Evolutionary conservation across 1,284 basidiomycete species (phyloP).

Genomic region (Apiotrichum domesticum): DNA sequence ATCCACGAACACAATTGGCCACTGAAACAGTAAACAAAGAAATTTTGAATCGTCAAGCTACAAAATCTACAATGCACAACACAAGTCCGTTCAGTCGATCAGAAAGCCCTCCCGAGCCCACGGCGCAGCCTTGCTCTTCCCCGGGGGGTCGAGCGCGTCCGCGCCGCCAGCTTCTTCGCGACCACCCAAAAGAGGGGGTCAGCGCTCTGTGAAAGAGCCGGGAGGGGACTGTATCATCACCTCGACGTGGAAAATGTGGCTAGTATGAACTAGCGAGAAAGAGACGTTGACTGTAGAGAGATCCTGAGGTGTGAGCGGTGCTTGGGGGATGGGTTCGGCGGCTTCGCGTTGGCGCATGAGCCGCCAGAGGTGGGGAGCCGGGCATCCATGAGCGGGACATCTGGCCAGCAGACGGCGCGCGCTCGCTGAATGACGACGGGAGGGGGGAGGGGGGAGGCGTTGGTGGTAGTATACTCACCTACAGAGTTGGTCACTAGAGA

Average conservation of each 20-base stretch:
- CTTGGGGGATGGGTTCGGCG: neutral
- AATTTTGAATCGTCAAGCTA: no score
- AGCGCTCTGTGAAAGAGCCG: slow-evolving; percentile 46
- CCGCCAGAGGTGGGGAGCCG: no score
- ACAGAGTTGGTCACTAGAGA: slow-evolving; percentile 2
- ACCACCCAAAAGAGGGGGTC: slow-evolving; percentile 11
- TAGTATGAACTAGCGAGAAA: slow-evolving; percentile 47
- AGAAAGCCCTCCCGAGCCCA: slow-evolving; percentile 45
- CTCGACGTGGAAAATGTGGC: slow-evolving; percentile 48
- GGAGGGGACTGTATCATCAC: slow-evolving; percentile 45
- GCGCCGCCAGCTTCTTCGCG: slow-evolving; percentile 46
- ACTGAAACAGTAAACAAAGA: neutral
- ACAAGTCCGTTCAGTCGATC: slow-evolving; percentile 32
- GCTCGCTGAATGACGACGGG: neutral
- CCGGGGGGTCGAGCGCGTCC: slow-evolving; percentile 20
- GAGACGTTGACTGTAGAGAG: slow-evolving; percentile 45
- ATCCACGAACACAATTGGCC: neutral
- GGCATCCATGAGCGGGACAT: no score
- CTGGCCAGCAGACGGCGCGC: neutral
- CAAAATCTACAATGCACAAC: neutral
- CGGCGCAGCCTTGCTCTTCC: slow-evolving; percentile 23
- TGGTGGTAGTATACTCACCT: neutral
- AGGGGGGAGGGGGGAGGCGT: neutral
- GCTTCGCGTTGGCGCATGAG: no score
- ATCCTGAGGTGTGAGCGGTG: slow-evolving; percentile 24